Percentiles rank a stretch among this genome's conserved stretches.
These are phyloP conservation scores for Acidomyces sp. DNA, from an alignment of 495 filamentous ascomycete genomes.

Conservation along the genomic window DNA sequence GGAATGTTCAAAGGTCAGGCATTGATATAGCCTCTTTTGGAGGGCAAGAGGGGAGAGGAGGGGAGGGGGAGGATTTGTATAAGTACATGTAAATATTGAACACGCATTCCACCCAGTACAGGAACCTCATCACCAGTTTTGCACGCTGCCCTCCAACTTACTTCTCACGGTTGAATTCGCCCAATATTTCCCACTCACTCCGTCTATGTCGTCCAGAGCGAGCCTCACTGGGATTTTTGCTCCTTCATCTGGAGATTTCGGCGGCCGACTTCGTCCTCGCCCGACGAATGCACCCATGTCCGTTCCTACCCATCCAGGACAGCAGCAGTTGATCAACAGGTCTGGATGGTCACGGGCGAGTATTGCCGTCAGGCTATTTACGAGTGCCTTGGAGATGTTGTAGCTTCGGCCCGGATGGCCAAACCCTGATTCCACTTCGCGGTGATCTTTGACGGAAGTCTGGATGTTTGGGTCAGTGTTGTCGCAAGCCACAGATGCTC, in stretches of 20 bases:
- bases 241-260: constrained; percentile 18
- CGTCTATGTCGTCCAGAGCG: constrained; percentile 16
- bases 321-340: constrained; percentile 26
- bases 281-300: constrained; percentile 18
- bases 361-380: constrained; percentile 24
- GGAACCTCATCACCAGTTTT: constrained; percentile 16
- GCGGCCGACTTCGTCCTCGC: constrained; percentile 6
- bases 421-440: constrained; percentile 11
- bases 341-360: constrained; percentile 21
- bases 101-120: too few relatives aligned
- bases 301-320: constrained; percentile 28
- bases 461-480: neutral
- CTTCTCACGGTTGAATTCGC: constrained; percentile 19
- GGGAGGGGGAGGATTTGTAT: too few relatives aligned
- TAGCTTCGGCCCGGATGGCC: constrained; percentile 22
- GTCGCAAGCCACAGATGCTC: too few relatives aligned
- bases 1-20: constrained; percentile 88
- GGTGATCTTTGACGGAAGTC: constrained; percentile 1
- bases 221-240: constrained; percentile 19
- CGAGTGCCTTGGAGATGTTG: constrained; percentile 25
- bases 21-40: too few relatives aligned
- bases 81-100: too few relatives aligned
- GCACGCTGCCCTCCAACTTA: constrained; percentile 11
- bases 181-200: constrained; percentile 19
- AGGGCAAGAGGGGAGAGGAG: too few relatives aligned